Conservation (phyloP, 2,329 filamentous ascomycete genomes). For the Alternaria tenuissima region DNA sequence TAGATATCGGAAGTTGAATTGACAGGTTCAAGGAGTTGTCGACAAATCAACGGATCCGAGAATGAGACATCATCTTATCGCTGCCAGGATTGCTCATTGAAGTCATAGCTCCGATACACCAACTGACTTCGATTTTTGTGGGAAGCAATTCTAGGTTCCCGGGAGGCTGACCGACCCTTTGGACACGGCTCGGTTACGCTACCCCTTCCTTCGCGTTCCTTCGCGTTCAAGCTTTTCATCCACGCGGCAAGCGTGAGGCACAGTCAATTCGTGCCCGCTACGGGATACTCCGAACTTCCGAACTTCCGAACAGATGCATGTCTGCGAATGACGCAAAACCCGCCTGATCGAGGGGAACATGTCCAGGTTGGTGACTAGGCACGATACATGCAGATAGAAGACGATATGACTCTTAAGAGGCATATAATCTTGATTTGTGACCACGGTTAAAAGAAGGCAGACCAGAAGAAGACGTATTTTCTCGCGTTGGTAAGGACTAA, state of each 20-base stretch:
- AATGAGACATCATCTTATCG: neutral
- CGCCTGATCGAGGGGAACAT: neutral
- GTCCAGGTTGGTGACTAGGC: neutral
- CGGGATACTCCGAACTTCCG: neutral
- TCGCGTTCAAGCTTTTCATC: neutral
- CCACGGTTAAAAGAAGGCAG: too few relatives aligned
- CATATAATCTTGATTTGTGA: neutral
- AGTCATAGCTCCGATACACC: neutral
- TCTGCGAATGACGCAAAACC: neutral
- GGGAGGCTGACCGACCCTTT: neutral
- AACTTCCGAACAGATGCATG: neutral
- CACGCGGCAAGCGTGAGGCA: neutral
- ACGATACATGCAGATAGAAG: neutral
- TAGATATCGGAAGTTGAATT: accelerated
- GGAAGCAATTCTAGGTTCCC: neutral
- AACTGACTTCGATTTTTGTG: neutral
- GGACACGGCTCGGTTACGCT: neutral
- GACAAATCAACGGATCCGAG: neutral
- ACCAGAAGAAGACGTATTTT: neutral
- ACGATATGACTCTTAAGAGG: accelerated
- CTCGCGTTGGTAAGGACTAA: too few relatives aligned
- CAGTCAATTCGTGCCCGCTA: neutral
- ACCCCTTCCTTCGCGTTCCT: neutral
- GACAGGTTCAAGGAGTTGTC: neutral
- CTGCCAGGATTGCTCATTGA: accelerated